Percentiles rank a stretch among this genome's conserved stretches.
These are phyloP conservation scores for Puccinia novopanici DNA, from an alignment of 1,284 basidiomycete genomes.

Conservation along the genomic window DNA sequence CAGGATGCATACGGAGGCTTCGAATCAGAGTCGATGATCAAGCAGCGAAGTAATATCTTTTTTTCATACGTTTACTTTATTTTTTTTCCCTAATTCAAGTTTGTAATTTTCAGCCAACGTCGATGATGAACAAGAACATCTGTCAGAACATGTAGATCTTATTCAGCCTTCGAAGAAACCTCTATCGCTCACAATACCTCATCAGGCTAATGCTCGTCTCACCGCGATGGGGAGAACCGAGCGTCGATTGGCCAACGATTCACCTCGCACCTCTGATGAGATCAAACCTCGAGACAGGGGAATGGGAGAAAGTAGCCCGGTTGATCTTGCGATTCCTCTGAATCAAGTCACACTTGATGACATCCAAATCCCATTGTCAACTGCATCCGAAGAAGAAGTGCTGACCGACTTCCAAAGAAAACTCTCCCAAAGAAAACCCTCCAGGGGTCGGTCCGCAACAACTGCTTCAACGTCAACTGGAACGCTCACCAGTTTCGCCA, in stretches of 20 bases:
- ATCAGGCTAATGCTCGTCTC: not conserved
- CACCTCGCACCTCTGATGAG: slow-evolving; percentile 14
- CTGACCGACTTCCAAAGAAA: not conserved
- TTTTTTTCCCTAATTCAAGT: not conserved
- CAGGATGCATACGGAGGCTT: slow-evolving; percentile 35
- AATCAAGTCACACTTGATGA: slow-evolving; percentile 21
- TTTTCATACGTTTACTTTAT: too few species aligned
- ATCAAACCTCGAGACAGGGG: not conserved
- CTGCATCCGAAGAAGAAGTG: not conserved
- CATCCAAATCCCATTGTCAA: slow-evolving; percentile 7
- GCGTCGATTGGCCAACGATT: slow-evolving; percentile 9
- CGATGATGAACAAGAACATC: not conserved
- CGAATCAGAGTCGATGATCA: slow-evolving; percentile 3
- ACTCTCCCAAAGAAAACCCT: not conserved
- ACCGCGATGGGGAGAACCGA: not conserved
- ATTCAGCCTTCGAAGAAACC: not conserved
- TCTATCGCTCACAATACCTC: slow-evolving; percentile 2
- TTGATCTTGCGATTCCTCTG: not conserved
- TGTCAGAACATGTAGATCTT: not conserved
- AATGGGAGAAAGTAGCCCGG: slow-evolving; percentile 7
- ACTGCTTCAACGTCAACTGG: slow-evolving; percentile 18
- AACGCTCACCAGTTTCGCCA: slow-evolving; percentile 30
- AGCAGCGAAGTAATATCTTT: slow-evolving; percentile 14
- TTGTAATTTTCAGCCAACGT: not conserved
- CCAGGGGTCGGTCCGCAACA: slow-evolving; percentile 27